phyloP scores from a whole-genome alignment of 768 basidiomycete species.

The Rhizopogon rudus region DNA sequence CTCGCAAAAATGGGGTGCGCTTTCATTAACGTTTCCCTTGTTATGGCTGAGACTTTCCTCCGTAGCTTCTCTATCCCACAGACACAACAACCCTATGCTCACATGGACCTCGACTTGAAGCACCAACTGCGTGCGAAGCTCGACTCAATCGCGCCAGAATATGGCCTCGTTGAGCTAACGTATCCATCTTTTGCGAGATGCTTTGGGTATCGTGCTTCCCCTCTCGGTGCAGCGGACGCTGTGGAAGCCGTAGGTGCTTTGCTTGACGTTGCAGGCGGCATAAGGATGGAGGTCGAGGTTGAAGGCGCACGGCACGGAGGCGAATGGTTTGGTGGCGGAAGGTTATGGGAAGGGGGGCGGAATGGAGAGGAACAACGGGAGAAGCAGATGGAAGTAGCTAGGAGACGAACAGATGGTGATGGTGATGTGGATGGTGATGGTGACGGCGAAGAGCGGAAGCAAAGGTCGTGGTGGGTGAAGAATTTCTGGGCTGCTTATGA shows the following conservation, averaged over 20 bases:
- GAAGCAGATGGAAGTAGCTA: constrained; percentile 20
- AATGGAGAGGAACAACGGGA: constrained; percentile 29
- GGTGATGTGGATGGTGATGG: constrained; percentile 21
- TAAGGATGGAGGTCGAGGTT: constrained; percentile 86
- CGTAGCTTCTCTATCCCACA: constrained; percentile 90
- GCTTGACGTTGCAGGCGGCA: constrained; percentile 85
- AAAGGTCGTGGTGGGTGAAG: constrained; percentile 75
- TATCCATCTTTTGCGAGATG: constrained; percentile 93
- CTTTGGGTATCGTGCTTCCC: constrained; percentile 84
- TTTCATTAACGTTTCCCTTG: constrained; percentile 1
- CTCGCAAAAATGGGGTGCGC: constrained; percentile 96
- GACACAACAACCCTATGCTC: constrained; percentile 88
- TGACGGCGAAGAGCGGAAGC: constrained; percentile 35
- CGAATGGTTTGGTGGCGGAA: constrained; percentile 91
- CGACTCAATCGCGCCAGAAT: constrained; percentile 87
- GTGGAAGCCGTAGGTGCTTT: constrained; percentile 87
- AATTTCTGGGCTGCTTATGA: constrained; percentile 98
- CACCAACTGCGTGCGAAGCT: constrained; percentile 73
- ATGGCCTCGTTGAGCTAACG: constrained; percentile 87
- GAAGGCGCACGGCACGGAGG: constrained; percentile 88
- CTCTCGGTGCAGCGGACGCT: constrained; percentile 88
- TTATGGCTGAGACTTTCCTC: constrained; percentile 2
- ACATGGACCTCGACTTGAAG: constrained; percentile 97
- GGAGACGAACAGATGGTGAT: constrained; percentile 21
- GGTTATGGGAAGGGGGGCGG: constrained; percentile 62